Evolutionary conservation across 2,329 filamentous ascomycete species (phyloP).

Genomic region (Pseudogymnoascus sp.): DNA sequence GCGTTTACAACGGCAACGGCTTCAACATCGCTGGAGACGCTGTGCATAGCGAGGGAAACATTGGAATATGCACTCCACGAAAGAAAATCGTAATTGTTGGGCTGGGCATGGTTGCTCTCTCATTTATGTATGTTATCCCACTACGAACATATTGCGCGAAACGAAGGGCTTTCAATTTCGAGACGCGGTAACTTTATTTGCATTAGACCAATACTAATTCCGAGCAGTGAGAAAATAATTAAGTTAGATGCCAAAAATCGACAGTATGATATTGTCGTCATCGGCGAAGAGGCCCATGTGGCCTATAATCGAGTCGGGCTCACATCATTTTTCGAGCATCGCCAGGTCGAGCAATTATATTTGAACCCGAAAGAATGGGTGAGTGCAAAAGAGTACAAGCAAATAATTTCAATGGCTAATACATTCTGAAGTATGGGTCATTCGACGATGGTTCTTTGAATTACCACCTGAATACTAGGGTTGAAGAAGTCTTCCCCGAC

Average conservation of each 20-base stretch:
- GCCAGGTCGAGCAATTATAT: conserved; percentile 79
- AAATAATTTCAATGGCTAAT: conserved; percentile 8
- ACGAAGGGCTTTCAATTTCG: background rate
- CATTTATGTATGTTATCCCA: conserved; percentile 65
- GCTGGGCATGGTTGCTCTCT: conserved; percentile 84
- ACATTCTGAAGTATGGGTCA: conserved; percentile 34
- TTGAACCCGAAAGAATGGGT: conserved; percentile 81
- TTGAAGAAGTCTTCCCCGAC: conserved; percentile 56
- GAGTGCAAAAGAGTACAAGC: conserved; percentile 20
- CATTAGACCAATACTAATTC: background rate
- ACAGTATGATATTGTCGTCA: conserved; percentile 74
- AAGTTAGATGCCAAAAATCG: conserved; percentile 70
- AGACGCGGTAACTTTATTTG: background rate
- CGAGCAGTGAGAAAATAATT: conserved; percentile 70
- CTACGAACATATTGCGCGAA: background rate
- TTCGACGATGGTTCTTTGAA: conserved; percentile 54
- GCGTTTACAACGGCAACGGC: background rate
- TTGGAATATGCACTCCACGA: conserved; percentile 25
- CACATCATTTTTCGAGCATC: conserved; percentile 81
- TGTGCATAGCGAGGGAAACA: background rate
- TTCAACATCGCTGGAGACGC: background rate
- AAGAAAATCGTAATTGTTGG: conserved; percentile 77
- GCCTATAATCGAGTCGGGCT: conserved; percentile 88
- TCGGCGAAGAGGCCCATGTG: conserved; percentile 80
- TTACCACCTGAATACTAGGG: conserved; percentile 68